Conservation (phyloP, 257 asterid genomes). For the Nicotiana otophora region DNA sequence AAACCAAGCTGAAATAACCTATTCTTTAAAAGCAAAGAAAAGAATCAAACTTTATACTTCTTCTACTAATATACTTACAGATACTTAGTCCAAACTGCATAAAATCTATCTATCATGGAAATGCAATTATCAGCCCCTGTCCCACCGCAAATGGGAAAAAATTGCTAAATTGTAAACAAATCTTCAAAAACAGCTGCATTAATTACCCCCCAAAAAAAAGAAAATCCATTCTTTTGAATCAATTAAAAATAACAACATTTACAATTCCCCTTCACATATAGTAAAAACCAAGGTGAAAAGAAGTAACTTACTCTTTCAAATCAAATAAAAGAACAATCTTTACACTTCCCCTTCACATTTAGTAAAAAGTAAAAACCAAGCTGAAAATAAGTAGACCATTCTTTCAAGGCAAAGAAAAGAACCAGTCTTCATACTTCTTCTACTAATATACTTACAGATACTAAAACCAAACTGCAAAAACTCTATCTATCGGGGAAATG, state of each 20-base stretch:
- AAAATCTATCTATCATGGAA: no score
- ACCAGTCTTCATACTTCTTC: background rate
- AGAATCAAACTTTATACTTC: background rate
- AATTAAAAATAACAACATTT: constrained; percentile 3
- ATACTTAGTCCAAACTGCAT: no score
- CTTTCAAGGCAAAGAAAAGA: background rate
- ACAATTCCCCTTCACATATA: background rate
- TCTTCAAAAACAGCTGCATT: no score
- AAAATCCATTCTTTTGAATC: no score
- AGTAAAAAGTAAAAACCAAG: background rate
- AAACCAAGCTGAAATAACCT: background rate
- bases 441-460: background rate
- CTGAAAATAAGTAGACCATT: background rate
- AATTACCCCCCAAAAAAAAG: no score
- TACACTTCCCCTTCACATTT: background rate
- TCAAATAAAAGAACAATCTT: constrained; percentile 10
- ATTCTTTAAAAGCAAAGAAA: background rate
- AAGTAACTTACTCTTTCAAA: background rate
- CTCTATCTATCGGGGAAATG: no score
- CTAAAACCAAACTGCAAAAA: no score
- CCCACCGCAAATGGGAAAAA: no score
- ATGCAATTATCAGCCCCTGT: no score
- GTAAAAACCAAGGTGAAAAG: background rate
- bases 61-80: background rate
- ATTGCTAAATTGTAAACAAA: no score